Conservation (phyloP, 2,329 filamentous ascomycete genomes). For the Penicillium sp. region DNA sequence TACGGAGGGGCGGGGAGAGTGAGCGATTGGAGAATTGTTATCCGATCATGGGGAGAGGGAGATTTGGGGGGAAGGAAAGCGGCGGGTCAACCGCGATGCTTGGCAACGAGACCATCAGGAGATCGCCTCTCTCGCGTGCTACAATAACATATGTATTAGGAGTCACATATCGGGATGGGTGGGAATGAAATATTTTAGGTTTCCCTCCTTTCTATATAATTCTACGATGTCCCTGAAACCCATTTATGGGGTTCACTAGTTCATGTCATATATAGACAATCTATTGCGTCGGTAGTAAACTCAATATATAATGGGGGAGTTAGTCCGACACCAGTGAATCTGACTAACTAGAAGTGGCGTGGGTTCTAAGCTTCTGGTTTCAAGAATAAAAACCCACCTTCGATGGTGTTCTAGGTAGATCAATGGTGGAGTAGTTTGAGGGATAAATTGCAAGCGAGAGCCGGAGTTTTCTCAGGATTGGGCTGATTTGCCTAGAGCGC, state of each 20-base stretch:
- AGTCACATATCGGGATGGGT: neutral
- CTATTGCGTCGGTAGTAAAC: neutral
- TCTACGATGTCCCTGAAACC: neutral
- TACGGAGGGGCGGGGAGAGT: neutral
- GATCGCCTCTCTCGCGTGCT: neutral
- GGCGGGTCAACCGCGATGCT: constrained; percentile 1
- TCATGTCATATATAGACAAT: neutral
- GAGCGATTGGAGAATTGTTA: neutral
- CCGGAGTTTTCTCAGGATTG: neutral
- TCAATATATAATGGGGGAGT: neutral
- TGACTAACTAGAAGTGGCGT: neutral
- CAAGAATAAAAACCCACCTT: neutral
- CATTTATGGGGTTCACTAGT: neutral
- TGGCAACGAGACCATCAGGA: neutral
- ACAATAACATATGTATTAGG: neutral
- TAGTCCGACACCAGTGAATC: neutral
- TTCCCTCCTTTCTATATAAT: neutral
- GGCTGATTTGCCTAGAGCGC: constrained; percentile 12
- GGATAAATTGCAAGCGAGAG: neutral
- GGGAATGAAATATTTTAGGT: neutral
- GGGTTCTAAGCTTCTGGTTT: neutral
- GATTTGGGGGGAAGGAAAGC: neutral
- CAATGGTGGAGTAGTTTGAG: neutral
- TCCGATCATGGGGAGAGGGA: neutral
- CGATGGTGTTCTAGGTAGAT: neutral